phyloP scores from a whole-genome alignment of 2,329 filamentous ascomycete genomes.

The Fusarium austroafricanum region DNA sequence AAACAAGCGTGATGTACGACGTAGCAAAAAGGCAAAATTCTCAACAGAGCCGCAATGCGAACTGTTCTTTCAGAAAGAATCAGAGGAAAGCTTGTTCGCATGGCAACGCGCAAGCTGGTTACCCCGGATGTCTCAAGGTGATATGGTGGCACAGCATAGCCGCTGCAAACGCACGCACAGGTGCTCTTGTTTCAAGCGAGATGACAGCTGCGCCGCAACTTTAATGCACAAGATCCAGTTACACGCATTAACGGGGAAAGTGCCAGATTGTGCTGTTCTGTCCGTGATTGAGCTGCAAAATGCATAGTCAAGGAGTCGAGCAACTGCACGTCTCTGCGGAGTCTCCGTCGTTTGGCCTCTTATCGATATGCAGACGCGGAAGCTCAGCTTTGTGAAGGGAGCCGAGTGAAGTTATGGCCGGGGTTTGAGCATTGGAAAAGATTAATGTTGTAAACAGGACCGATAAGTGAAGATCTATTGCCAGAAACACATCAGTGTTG shows the following conservation, averaged over 20 bases:
- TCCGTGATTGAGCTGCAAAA: neutral
- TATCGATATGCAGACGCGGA: too few species aligned
- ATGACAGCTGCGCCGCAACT: conserved; percentile 17
- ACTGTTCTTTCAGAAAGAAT: neutral
- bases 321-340: neutral
- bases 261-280: neutral
- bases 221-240: conserved; percentile 1
- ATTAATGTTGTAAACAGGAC: neutral
- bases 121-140: conserved; percentile 4
- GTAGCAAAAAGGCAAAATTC: neutral
- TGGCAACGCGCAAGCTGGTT: conserved; percentile 13
- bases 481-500: neutral
- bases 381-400: too few species aligned
- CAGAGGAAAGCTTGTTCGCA: neutral
- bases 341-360: too few species aligned
- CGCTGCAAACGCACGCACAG: neutral
- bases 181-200: conserved; percentile 29
- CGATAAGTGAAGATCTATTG: neutral
- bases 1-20: neutral
- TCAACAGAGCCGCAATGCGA: neutral
- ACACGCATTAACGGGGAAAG: neutral
- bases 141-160: conserved; percentile 1
- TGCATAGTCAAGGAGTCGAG: neutral
- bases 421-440: too few species aligned
- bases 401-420: too few species aligned